Evolutionary conservation across 2,329 filamentous ascomycete genomes (phyloP).

Genomic region (Aureobasidium sp.): DNA sequence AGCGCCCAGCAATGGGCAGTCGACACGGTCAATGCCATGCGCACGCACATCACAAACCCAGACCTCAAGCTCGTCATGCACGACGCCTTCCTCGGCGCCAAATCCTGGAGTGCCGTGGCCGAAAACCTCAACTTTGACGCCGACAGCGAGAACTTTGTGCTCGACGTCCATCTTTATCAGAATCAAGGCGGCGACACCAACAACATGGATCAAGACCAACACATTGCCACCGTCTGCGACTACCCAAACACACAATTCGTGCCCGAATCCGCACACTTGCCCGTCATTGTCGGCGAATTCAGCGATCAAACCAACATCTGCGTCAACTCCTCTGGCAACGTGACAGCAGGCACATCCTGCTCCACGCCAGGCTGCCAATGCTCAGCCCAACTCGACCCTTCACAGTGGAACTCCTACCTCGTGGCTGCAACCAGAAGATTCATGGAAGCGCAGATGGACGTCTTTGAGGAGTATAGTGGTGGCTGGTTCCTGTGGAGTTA

Average conservation of each 20-base stretch:
- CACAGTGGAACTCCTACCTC: constrained; percentile 38
- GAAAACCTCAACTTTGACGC: constrained; percentile 43
- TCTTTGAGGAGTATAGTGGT: constrained; percentile 44
- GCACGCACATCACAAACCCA: constrained; percentile 22
- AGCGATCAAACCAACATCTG: constrained; percentile 49
- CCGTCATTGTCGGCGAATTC: constrained; percentile 49
- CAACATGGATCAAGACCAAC: constrained; percentile 31
- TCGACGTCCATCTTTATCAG: constrained; percentile 56
- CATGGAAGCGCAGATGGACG: constrained; percentile 49
- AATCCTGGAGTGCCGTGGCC: constrained; percentile 56
- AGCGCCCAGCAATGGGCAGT: constrained; percentile 48
- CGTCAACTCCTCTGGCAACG: constrained; percentile 48
- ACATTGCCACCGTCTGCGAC: constrained; percentile 44
- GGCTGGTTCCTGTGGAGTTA: constrained; percentile 53
- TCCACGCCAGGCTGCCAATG: constrained; percentile 33
- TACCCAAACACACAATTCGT: constrained; percentile 54
- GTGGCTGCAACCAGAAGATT: constrained; percentile 43
- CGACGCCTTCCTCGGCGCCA: constrained; percentile 48
- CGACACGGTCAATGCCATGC: constrained; percentile 42
- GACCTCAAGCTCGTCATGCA: constrained; percentile 48
- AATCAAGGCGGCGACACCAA: constrained; percentile 34
- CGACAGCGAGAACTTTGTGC: constrained; percentile 47
- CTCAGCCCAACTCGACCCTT: constrained; percentile 39
- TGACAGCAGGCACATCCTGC: constrained; percentile 32
- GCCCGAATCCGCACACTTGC: constrained; percentile 28